Evolutionary conservation across 139 green algal genomes (phyloP).

Genomic region (Coccomyxa sp.): DNA sequence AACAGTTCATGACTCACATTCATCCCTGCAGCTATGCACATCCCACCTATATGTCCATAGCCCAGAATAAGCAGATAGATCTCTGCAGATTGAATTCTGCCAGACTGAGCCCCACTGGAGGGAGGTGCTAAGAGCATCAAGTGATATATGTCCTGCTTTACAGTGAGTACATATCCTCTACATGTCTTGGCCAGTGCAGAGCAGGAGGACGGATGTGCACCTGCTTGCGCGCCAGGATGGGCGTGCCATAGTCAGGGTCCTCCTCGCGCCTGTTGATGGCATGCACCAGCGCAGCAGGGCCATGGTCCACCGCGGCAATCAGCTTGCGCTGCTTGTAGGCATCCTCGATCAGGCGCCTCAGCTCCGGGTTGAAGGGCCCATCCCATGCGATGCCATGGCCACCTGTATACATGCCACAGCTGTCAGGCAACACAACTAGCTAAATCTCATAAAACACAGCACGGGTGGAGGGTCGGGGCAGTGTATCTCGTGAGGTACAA

Average conservation of each 20-base stretch:
- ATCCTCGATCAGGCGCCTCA: constrained; percentile 15
- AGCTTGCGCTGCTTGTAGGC: not conserved
- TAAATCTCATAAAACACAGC: no score
- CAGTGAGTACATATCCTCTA: not conserved
- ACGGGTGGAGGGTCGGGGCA: no score
- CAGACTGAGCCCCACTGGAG: not conserved
- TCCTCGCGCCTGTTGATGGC: not conserved
- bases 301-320: not conserved
- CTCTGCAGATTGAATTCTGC: not conserved
- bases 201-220: not conserved
- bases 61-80: not conserved
- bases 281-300: not conserved
- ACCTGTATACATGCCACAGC: not conserved
- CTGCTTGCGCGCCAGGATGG: not conserved
- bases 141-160: not conserved
- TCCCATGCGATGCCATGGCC: constrained; percentile 20
- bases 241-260: not conserved
- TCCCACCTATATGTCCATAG: not conserved
- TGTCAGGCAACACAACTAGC: no score
- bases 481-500: no score
- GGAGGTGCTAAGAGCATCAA: not conserved
- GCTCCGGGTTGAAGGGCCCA: constrained; percentile 17
- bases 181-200: not conserved
- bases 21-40: not conserved
- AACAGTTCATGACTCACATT: not conserved